phyloP scores from a whole-genome alignment of 805 yeast genomes.

The Metschnikowia lochheadii region DNA sequence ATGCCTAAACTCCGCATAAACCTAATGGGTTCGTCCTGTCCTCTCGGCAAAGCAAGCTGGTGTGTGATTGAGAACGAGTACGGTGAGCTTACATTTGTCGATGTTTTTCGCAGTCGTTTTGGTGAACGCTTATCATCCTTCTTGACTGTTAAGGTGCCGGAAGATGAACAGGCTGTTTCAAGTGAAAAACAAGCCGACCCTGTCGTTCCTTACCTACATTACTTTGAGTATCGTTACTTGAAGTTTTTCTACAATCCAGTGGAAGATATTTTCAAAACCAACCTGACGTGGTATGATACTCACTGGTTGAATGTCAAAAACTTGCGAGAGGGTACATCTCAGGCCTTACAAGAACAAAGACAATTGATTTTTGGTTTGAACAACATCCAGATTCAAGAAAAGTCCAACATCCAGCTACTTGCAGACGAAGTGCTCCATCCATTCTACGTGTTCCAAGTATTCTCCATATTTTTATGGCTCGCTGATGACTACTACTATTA shows the following conservation, averaged over 20 bases:
- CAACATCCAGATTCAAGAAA: slow-evolving; percentile 70
- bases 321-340: slow-evolving; percentile 66
- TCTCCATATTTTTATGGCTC: slow-evolving; percentile 87
- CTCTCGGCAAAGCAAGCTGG: slow-evolving; percentile 86
- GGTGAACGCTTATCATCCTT: slow-evolving; percentile 70
- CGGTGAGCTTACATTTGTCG: slow-evolving; percentile 71
- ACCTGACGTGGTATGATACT: slow-evolving; percentile 81
- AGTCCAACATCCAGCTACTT: slow-evolving; percentile 58
- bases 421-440: slow-evolving; percentile 92
- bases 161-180: slow-evolving; percentile 20
- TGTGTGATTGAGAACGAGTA: slow-evolving; percentile 89
- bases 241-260: slow-evolving; percentile 79
- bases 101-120: slow-evolving; percentile 57
- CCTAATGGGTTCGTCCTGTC: slow-evolving; percentile 58
- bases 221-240: slow-evolving; percentile 79
- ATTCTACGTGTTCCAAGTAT: slow-evolving; percentile 89
- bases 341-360: slow-evolving; percentile 65
- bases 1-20: slow-evolving; percentile 69
- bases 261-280: slow-evolving; percentile 80
- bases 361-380: slow-evolving; percentile 72
- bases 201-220: slow-evolving; percentile 61
- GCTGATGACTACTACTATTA: slow-evolving; percentile 90
- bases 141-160: slow-evolving; percentile 32
- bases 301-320: slow-evolving; percentile 63
- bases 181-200: slow-evolving; percentile 48